Conservation (phyloP, 805 yeast genomes). For the Huiozyma sinensis region DNA sequence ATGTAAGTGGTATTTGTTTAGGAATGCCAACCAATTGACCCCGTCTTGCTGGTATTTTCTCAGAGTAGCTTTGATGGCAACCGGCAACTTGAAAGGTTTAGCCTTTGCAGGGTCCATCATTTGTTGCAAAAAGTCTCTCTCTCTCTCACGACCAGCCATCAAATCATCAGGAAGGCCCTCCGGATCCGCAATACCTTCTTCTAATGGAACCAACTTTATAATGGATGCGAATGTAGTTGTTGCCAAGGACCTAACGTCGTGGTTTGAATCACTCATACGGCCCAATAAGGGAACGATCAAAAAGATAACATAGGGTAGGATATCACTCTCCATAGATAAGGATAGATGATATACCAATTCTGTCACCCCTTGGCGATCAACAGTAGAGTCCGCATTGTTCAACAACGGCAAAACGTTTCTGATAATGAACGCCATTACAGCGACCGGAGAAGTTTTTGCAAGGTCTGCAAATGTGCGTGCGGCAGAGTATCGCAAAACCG, state of each 20-base stretch:
- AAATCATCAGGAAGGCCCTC: slow-evolving; percentile 77
- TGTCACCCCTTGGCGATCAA: slow-evolving; percentile 84
- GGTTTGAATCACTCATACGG: slow-evolving; percentile 92
- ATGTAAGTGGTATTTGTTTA: slow-evolving; percentile 89
- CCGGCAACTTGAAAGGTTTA: slow-evolving; percentile 79
- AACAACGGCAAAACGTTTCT: slow-evolving; percentile 68
- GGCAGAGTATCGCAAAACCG: slow-evolving; percentile 82
- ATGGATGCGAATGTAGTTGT: slow-evolving; percentile 95
- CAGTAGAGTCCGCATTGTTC: slow-evolving; percentile 58
- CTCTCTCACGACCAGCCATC: slow-evolving; percentile 81
- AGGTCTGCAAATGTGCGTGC: slow-evolving; percentile 81
- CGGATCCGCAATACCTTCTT: slow-evolving; percentile 95
- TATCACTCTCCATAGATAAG: slow-evolving; percentile 72
- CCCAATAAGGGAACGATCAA: slow-evolving; percentile 94
- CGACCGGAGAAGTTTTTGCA: slow-evolving; percentile 56
- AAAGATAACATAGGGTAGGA: slow-evolving; percentile 89
- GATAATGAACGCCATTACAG: slow-evolving; percentile 71
- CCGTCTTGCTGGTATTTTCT: slow-evolving; percentile 97
- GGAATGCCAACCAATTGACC: slow-evolving; percentile 93
- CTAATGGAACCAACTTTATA: slow-evolving; percentile 89
- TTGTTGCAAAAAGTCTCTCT: slow-evolving; percentile 87
- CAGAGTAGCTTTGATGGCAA: slow-evolving; percentile 81
- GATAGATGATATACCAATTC: slow-evolving; percentile 85
- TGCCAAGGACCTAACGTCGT: slow-evolving; percentile 78
- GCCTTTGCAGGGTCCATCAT: slow-evolving; percentile 96